phyloP scores from a whole-genome alignment of 2,329 filamentous ascomycete species.

The Hypoxylon sp. region DNA sequence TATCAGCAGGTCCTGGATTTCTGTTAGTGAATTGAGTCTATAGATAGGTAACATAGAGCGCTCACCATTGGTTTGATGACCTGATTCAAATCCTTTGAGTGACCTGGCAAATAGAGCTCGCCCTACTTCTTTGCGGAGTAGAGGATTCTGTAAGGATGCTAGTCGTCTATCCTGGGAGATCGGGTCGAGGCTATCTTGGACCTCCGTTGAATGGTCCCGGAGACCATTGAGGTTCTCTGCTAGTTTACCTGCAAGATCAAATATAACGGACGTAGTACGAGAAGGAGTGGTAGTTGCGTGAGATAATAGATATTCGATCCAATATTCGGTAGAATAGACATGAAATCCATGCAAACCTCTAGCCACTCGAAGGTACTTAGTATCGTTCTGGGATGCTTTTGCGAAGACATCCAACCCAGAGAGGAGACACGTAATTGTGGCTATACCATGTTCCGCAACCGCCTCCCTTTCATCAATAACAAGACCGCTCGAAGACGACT shows the following conservation, averaged over 20 bases:
- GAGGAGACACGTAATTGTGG: background rate
- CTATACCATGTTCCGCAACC: background rate
- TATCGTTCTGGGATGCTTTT: slow-evolving; percentile 9
- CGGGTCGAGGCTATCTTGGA: background rate
- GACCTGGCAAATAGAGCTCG: background rate
- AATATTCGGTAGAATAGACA: slow-evolving; percentile 51
- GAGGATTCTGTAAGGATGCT: background rate
- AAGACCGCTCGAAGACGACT: background rate
- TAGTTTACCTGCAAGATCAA: background rate
- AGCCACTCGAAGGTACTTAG: slow-evolving; percentile 37
- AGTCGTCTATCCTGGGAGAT: background rate
- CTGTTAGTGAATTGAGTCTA: background rate
- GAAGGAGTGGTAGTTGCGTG: background rate
- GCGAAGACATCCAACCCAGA: background rate
- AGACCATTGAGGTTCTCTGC: background rate
- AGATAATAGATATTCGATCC: slow-evolving; percentile 50
- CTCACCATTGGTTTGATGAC: background rate
- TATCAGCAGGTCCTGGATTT: background rate
- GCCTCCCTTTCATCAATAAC: background rate
- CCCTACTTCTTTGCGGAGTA: background rate
- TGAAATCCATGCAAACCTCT: slow-evolving; percentile 52
- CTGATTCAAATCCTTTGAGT: background rate
- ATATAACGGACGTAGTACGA: background rate
- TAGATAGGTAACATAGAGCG: background rate
- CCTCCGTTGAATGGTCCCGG: background rate